Percentiles rank a stretch among this genome's conserved stretches.
Conservation (phyloP, 2,329 filamentous ascomycete genomes). For the Botrytis tulipae region DNA sequence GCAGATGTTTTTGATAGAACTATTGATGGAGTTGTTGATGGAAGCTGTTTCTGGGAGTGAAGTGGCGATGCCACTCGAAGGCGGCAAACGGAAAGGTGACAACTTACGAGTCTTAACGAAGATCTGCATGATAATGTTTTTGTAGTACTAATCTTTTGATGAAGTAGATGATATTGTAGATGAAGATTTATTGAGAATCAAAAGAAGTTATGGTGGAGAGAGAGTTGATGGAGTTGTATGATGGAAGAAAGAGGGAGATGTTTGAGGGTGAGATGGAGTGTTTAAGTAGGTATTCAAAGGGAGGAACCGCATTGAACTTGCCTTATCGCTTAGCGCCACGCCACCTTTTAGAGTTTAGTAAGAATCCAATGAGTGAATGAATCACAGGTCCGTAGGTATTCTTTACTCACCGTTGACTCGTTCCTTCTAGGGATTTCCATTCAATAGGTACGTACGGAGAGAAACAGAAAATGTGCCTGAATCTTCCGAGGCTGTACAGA, state of each 20-base stretch:
- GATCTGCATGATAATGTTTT: constrained; percentile 73
- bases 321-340: constrained; percentile 21
- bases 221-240: constrained; percentile 15
- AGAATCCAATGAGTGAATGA: constrained; percentile 1
- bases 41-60: constrained; percentile 43
- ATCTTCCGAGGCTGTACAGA: not conserved
- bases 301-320: constrained; percentile 4
- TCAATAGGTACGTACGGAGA: not conserved
- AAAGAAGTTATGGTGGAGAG: constrained; percentile 3
- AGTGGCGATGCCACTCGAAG: constrained; percentile 45
- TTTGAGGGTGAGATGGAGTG: constrained; percentile 30
- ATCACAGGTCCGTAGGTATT: not conserved
- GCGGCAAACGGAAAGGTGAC: constrained; percentile 25
- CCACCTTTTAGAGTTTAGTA: not conserved
- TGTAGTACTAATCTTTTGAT: constrained; percentile 20
- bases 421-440: constrained; percentile 8
- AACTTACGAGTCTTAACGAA: constrained; percentile 93
- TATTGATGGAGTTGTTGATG: constrained; percentile 49
- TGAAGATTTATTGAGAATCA: constrained; percentile 18
- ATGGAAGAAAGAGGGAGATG: constrained; percentile 14
- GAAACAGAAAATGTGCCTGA: not conserved
- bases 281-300: constrained; percentile 22
- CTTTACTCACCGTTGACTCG: constrained; percentile 2
- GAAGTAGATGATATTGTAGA: constrained; percentile 20
- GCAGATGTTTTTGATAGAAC: constrained; percentile 52